These are phyloP conservation scores for Solanum sparsipilum DNA, from an alignment of 257 asterid species.

Conservation along the genomic window DNA sequence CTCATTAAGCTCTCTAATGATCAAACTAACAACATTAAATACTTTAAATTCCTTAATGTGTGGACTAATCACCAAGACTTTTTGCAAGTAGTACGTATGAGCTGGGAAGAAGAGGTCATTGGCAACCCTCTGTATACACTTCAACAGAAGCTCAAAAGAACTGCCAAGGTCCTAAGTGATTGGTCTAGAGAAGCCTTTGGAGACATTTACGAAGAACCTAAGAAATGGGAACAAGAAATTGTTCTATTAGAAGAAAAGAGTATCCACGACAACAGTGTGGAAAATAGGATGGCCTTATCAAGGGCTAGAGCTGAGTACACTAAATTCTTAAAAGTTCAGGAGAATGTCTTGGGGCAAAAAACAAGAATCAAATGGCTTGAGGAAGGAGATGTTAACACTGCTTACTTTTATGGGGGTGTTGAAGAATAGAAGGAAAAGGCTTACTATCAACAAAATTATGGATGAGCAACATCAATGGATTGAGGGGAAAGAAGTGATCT, in stretches of 20 bases:
- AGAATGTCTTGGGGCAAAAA: not conserved
- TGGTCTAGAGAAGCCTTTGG: not conserved
- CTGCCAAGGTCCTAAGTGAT: not conserved
- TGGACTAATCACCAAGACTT: not conserved
- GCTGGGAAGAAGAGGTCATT: not conserved
- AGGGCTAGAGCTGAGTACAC: not conserved
- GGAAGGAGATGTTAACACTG: not conserved
- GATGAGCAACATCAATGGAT: not conserved
- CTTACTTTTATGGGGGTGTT: not conserved
- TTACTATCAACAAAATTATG: not conserved
- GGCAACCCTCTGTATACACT: not conserved
- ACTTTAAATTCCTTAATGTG: not conserved
- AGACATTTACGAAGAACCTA: not conserved
- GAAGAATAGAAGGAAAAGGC: not conserved
- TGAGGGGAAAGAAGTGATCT: not conserved
- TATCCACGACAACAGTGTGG: not conserved
- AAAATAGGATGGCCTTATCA: not conserved
- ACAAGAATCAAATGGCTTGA: not conserved
- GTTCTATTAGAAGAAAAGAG: not conserved
- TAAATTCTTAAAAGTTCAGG: not conserved
- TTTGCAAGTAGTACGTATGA: not conserved
- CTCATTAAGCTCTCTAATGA: not conserved
- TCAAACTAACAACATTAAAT: not conserved
- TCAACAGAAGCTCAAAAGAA: not conserved
- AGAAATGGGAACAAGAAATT: not conserved